A percentile compares a stretch with the other conserved stretches of the same genome.
Evolutionary conservation across 2,329 filamentous ascomycete species (phyloP).

Genomic region (Phialocephala sp.): DNA sequence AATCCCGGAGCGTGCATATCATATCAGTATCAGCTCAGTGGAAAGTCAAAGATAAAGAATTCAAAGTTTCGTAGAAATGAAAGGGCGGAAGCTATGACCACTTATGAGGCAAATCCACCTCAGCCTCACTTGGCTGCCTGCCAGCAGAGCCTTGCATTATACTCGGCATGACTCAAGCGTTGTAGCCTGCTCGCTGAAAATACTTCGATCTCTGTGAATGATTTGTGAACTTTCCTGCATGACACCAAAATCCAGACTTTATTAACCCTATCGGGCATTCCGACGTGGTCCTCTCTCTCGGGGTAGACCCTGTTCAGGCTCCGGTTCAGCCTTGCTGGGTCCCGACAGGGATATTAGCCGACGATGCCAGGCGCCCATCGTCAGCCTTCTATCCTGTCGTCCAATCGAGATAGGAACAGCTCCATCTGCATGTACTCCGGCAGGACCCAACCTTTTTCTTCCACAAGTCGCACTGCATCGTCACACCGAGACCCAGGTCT

Average conservation of each 20-base stretch:
- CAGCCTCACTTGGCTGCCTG: conserved; percentile 23
- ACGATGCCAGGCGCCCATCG: conserved; percentile 1
- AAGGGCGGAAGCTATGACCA: conserved; percentile 9
- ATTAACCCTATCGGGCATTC: conserved; percentile 17
- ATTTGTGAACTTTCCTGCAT: neutral
- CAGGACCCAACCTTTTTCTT: conserved; percentile 18
- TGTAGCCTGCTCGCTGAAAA: conserved; percentile 15
- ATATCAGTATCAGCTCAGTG: neutral
- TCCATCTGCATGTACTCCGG: conserved; percentile 9
- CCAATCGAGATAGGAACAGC: conserved; percentile 20
- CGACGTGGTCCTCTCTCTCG: conserved; percentile 11
- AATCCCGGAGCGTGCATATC: neutral
- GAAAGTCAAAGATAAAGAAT: neutral
- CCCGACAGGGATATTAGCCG: neutral
- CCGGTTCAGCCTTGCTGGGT: conserved; percentile 17
- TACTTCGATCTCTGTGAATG: neutral
- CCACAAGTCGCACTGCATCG: conserved; percentile 16
- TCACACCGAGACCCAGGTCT: conserved; percentile 25
- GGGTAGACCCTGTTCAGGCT: neutral
- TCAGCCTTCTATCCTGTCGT: conserved; percentile 13
- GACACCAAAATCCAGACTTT: neutral
- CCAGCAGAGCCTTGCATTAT: conserved; percentile 10
- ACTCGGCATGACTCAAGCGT: conserved; percentile 26
- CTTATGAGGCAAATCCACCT: conserved; percentile 14
- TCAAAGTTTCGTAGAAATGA: neutral